phyloP scores from a whole-genome alignment of 331 rosid genomes.

The Saraca asoca region DNA sequence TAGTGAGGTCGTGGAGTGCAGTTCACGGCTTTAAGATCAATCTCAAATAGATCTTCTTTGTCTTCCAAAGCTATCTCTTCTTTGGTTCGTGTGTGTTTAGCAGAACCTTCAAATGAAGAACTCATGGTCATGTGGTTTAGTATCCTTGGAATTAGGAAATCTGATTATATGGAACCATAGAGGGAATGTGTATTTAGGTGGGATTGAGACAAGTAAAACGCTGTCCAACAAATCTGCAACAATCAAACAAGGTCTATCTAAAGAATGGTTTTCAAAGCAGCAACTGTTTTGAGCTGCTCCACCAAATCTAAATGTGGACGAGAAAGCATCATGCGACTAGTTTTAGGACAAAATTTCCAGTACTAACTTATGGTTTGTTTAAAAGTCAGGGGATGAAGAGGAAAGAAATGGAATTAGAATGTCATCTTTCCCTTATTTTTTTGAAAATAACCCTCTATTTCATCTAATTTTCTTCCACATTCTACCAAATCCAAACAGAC shows the following conservation, averaged over 20 bases:
- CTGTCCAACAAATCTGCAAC: slow-evolving; percentile 63
- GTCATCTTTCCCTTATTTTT: too few relatives aligned
- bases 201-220: slow-evolving; percentile 74
- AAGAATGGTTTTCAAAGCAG: slow-evolving; percentile 26
- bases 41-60: slow-evolving; percentile 83
- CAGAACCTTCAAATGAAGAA: slow-evolving; percentile 28
- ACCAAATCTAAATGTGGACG: slow-evolving; percentile 39
- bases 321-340: slow-evolving; percentile 8
- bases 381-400: too few relatives aligned
- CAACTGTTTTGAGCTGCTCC: slow-evolving; percentile 44
- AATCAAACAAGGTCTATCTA: slow-evolving; percentile 5
- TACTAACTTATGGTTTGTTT: too few relatives aligned
- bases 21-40: slow-evolving; percentile 58
- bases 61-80: slow-evolving; percentile 49
- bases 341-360: background rate
- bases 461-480: too few relatives aligned
- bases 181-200: slow-evolving; percentile 29
- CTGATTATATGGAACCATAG: background rate
- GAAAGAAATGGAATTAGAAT: too few relatives aligned
- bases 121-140: slow-evolving; percentile 43
- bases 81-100: slow-evolving; percentile 29
- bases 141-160: background rate
- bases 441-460: too few relatives aligned
- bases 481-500: too few relatives aligned
- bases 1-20: slow-evolving; percentile 39